Percentiles rank a stretch among this genome's conserved stretches.
Evolutionary conservation across 2,329 filamentous ascomycete genomes (phyloP).

Genomic region (Trichoderma breve): DNA sequence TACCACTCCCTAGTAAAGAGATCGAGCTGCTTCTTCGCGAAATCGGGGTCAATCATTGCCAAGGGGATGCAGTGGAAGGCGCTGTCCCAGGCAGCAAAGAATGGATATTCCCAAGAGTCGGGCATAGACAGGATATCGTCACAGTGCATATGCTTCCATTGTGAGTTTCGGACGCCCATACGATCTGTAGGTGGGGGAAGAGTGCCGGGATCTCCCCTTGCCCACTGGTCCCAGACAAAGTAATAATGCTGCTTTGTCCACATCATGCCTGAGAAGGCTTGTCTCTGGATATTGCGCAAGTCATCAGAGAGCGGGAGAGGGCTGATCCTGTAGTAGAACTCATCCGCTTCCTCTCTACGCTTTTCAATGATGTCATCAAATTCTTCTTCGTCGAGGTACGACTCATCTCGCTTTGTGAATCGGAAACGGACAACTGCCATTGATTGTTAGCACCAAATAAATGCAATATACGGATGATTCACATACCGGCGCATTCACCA

Average conservation of each 20-base stretch:
- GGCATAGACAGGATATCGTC: conserved; percentile 98
- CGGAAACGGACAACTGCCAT: conserved; percentile 79
- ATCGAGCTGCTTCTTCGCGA: conserved; percentile 96
- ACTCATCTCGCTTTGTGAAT: conserved; percentile 70
- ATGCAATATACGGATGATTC: no score
- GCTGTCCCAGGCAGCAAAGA: conserved; percentile 96
- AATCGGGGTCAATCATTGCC: conserved; percentile 96
- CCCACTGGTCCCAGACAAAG: conserved; percentile 98
- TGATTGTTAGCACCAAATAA: conserved; percentile 9
- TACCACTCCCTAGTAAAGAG: conserved; percentile 97
- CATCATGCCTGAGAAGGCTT: conserved; percentile 95
- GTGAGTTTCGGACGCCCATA: conserved; percentile 77
- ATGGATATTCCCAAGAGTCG: conserved; percentile 97
- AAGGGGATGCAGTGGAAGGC: conserved; percentile 95
- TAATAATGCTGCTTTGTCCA: conserved; percentile 98
- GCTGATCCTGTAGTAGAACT: conserved; percentile 92
- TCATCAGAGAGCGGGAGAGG: conserved; percentile 92
- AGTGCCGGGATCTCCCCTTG: conserved; percentile 85
- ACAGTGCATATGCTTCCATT: conserved; percentile 93
- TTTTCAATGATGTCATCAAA: conserved; percentile 90
- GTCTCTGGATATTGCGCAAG: conserved; percentile 88
- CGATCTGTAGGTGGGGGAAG: conserved; percentile 79
- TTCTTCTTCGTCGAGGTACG: conserved; percentile 85
- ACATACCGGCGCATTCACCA: conserved; percentile 81
- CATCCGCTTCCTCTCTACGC: conserved; percentile 84